Base-by-base conservation (phyloP, 169 alveolate species). In the Eimeria sp. region DNA sequence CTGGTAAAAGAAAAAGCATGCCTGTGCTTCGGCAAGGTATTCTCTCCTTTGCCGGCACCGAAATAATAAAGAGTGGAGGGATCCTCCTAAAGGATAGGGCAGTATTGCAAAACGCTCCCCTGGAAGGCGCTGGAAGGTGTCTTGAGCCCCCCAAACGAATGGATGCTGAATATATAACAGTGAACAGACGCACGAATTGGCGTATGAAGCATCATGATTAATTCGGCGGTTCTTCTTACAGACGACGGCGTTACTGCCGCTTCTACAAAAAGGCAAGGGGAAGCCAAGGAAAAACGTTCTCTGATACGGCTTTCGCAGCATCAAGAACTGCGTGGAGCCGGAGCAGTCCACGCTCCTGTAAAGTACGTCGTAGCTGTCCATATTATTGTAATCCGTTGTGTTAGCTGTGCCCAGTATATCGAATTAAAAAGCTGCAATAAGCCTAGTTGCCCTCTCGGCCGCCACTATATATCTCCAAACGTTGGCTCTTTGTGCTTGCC, bases 1-100 rank as follows among this genome's bases (percentile, higher is more conserved):
- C 68, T 78, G 88, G 66, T 66, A 49, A 30, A 78, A 78, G 88
- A 78, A 78, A 49, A 27, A 20, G 46, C 64, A 78, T 46, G 88
- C 88, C 46, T 78, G 88, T 6, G 88, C 60, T 78, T 78, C 88
- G 66, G 68, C 1, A n/a, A 78, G 88, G 46, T 78, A 78, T 78
- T 78, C 88, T 14, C 88, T 23, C 66, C 23, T 78, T 54, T 78
- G 88, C n/a, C 88, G 88, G 40, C 68, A n/a, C 68, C 88, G 88
- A 78, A 78, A 78, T 46, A 78, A 10, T 6, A 78, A 54, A 14
- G 88, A 78, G 68, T 78, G 64, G 37, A 78, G 88, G 25, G 88
- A 78, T 8, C 88, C 88, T 14, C 88, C 88, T 54, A 27, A 49
- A 54, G 88, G 88, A 25, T 78, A 78, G 46, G 88, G 88, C 46